Base-by-base conservation (phyloP, 2,329 filamentous ascomycete species). In the Botrytis cinerea region DNA sequence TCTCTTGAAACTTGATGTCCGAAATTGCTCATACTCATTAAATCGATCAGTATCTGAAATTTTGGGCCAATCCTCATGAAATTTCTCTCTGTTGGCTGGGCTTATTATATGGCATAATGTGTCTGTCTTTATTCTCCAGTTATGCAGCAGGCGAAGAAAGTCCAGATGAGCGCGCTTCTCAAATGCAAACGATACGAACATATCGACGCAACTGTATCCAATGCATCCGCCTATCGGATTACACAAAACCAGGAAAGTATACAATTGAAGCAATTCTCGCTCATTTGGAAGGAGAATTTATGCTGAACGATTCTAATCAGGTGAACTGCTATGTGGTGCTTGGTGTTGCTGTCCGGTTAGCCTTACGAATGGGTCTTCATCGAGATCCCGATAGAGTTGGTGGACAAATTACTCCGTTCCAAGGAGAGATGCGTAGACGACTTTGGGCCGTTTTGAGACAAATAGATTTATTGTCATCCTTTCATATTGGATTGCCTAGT, bases 401-500 rank as follows among this genome's bases (percentile, higher is more conserved):
- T 46, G n/a, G 67, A 12, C 38, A 43, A 70, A 84, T 89, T 61
- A 83, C 85, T 5, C 81, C 85, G 1, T 88, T 86, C 73, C 83
- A 88, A 66, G 85, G 85, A n/a, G 87, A 89, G 81, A 94, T 92
- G 88, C 85, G 90, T 74, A 84, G 89, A 51, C 84, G 90, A 73
- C 81, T 86, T 78, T 89, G 87, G 87, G 84, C 85, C 74, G 82
- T 87, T 76, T 84, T 84, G 8, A 80, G 85, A 51, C 88, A 90
- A 78, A 84, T 91, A 62, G 91, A 92, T 79, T 81, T 90, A 8
- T 80, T 92, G 10, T 88, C 91, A 48, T 87, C 89, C 1, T 91
- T 90, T 78, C 89, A 92, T 78, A 85, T 91, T 75, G 90, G 90
- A 4, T 83, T 93, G 73, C 90, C 91, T 5, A 87, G 86, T 78